Evolutionary conservation across 129 eudicot genomes (phyloP), one percentile per base, ranked within the genome.

Genomic region (Saposhnikovia divaricata): DNA sequence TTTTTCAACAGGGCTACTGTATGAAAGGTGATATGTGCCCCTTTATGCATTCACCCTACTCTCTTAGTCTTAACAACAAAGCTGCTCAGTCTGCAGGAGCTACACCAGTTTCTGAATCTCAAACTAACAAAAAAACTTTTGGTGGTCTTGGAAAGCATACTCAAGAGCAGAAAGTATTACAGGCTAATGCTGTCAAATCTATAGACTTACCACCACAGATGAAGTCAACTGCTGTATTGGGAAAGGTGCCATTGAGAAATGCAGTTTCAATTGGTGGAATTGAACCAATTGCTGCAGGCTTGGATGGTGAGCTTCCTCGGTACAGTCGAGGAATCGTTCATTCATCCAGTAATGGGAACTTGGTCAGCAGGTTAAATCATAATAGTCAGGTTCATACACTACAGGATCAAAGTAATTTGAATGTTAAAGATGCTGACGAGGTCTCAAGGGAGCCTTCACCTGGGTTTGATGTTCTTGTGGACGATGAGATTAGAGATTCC

Each of bases 381-480:
- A 83, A 61, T 4, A 79, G 81, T 48, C 91, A 87, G 80, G 42
- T 83, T 82, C 77, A 74, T 76, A 77, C 47, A 40, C 66, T 81
- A 18, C 91, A 91, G 34, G 89, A 86, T 37, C 88, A 84, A 39
- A 88, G 85, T 74, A 48, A 59, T 72, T 69, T 75, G 74, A 85
- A 85, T 69, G 85, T 84, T 31, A 93, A 86, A 81, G 98, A 91
- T 42, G 88, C 80, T 21, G 96, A 87, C 27, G 98, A 90, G 72
- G 82, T 85, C 77, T 91, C 93, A 61, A 89, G 97, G 81, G 98
- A 91, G 83, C 97, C 96, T 9, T 87, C 96, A 42, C 97, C 98
- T 87, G 97, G 97, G 27, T 89, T 93, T 83, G 98, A 93, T 82
- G 96, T 93, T 83, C 97, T 91, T 77, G 97, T 91, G 85, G 97